Evolutionary conservation across 768 basidiomycete genomes (phyloP), one percentile per base, ranked within the genome.

Genomic region (Tylopilus sp.): DNA sequence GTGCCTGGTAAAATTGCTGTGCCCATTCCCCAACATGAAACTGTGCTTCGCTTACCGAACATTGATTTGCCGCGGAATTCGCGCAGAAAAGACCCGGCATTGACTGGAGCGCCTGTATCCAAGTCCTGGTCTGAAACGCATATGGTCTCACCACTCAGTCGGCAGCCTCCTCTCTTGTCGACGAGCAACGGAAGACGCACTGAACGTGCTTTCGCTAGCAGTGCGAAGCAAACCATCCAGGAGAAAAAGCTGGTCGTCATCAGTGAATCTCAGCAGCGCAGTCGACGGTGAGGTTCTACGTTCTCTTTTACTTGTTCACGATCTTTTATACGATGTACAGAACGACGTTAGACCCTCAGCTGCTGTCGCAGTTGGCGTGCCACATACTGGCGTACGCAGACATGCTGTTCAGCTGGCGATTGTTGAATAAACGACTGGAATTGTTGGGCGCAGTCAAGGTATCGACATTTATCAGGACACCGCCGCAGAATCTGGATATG

Each of bases 311-410:
- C 26, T 26, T 31, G 20, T 6, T 40, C 26, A 7, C 2, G 15
- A 20, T n/a, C 17, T 17, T 18, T 26, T 28, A 15, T 31, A 45
- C 22, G 17, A 35, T 15, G 26, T 45, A 35, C 54, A 58, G 57
- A 47, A 44, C 40, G 12, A 57, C 21, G 40, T 17, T 48, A 54
- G 46, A 64, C 40, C 49, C 57, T 42, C 65, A 57, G 20, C 53
- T 70, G 21, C 73, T 81, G 20, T 67, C 72, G 18, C 78, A 76
- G 49, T 55, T 77, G 31, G 62, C 73, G 20, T 69, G 64, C 8
- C 88, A 93, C 64, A 73, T 92, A 20, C 69, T 82, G 39, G 74
- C 76, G 1, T 94, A 93, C 62, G 86, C 87, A 6, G 88, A 93
- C 50, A 70, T 86, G 55, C 71, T 94, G 21, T 81, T 82, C 56